A percentile compares a stretch with the other conserved stretches of the same genome.
These are phyloP conservation scores for Scutellaria minor DNA, from an alignment of 257 asterid genomes.

Conservation along the genomic window DNA sequence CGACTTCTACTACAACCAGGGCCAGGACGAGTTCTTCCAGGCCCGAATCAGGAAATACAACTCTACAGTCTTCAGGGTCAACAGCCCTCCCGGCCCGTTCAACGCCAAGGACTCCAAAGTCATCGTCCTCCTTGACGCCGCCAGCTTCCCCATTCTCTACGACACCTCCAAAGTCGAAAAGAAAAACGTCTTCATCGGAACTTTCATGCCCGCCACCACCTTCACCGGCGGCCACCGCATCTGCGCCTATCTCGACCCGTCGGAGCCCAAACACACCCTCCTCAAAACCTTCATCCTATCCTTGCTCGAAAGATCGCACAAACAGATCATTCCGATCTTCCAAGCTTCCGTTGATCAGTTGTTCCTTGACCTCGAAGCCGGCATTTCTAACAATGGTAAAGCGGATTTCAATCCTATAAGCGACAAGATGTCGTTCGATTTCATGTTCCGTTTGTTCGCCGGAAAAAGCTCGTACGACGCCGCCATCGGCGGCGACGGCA, in stretches of 20 bases:
- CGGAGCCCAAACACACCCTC: slow-evolving; percentile 40
- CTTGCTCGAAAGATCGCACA: slow-evolving; percentile 4
- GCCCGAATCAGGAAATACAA: slow-evolving; percentile 45
- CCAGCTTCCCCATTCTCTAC: slow-evolving; percentile 42
- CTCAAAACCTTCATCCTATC: slow-evolving; percentile 30
- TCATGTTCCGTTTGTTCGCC: slow-evolving; percentile 35
- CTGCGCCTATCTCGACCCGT: slow-evolving; percentile 46
- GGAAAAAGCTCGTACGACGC: slow-evolving; percentile 35
- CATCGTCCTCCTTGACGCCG: slow-evolving; percentile 35
- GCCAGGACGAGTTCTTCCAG: slow-evolving; percentile 50
- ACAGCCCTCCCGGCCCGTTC: slow-evolving; percentile 67
- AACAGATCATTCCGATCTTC: slow-evolving; percentile 39
- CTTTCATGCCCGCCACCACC: slow-evolving; percentile 40
- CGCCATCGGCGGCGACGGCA: slow-evolving; percentile 28
- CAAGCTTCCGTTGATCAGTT: slow-evolving; percentile 15
- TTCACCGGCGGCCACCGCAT: slow-evolving; percentile 50
- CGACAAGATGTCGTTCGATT: slow-evolving; percentile 44
- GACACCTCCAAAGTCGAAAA: slow-evolving; percentile 46
- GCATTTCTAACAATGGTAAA: slow-evolving; percentile 25
- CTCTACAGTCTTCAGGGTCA: slow-evolving; percentile 52
- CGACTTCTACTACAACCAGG: slow-evolving; percentile 50
- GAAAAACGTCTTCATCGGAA: slow-evolving; percentile 41
- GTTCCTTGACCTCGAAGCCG: slow-evolving; percentile 33
- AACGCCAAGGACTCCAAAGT: slow-evolving; percentile 48
- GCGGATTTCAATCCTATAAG: slow-evolving; percentile 31